phyloP scores from a whole-genome alignment of 202 grass and related monocot genomes.

The Setaria italica region DNA sequence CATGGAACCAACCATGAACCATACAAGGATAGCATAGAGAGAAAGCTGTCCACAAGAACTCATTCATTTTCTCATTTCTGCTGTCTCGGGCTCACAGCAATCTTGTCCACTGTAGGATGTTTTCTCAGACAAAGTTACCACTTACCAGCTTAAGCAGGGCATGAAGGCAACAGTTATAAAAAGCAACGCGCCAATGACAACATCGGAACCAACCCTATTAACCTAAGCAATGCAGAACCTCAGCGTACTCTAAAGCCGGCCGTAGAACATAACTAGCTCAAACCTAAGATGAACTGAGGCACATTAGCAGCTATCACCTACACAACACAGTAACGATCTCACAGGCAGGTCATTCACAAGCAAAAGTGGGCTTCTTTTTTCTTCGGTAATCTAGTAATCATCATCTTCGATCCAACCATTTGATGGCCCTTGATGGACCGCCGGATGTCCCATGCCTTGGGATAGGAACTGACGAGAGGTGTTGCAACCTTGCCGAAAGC shows the following conservation, averaged over 20 bases:
- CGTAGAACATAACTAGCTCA: constrained; percentile 27
- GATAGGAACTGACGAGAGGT: constrained; percentile 13
- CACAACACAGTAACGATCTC: neutral
- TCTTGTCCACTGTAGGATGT: neutral
- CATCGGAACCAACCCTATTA: neutral
- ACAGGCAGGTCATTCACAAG: neutral
- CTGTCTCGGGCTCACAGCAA: neutral
- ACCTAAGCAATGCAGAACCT: constrained; percentile 12
- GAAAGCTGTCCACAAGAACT: neutral
- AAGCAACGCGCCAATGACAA: neutral
- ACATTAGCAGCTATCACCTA: constrained; percentile 25
- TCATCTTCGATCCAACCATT: constrained; percentile 34
- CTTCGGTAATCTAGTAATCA: constrained; percentile 26
- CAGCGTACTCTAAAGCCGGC: constrained; percentile 32
- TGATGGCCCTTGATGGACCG: neutral
- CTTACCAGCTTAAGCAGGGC: neutral
- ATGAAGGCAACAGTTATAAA: neutral
- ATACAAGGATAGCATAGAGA: neutral
- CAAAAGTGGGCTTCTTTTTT: neutral
- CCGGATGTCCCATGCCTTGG: constrained; percentile 20
- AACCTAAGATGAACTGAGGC: constrained; percentile 29
- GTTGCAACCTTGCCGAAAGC: constrained; percentile 28
- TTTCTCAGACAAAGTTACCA: neutral
- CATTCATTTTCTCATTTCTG: neutral
- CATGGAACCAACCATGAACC: neutral